Conservation (phyloP, 192 early-diverging fungal genomes). For the Helicostylum pulchrum region DNA sequence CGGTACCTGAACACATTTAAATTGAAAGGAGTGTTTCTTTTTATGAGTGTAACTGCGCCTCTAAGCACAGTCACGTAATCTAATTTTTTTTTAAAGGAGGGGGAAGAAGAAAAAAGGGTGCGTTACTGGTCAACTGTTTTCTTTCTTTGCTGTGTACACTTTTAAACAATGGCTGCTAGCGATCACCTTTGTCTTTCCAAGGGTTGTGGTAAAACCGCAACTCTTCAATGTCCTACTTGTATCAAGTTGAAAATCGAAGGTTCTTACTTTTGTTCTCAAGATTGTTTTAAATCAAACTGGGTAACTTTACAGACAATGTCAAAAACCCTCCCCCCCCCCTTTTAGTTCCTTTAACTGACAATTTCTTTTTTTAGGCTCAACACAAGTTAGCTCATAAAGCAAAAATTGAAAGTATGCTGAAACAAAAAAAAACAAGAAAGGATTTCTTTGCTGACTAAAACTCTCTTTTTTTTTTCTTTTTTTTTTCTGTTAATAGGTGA, state of each 20-base stretch:
- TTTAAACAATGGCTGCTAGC: neutral
- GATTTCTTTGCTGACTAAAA: neutral
- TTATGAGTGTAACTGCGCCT: no score
- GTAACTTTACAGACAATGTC: conserved; percentile 20
- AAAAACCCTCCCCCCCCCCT: no score
- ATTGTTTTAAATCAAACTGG: conserved; percentile 77
- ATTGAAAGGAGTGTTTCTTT: no score
- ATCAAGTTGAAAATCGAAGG: conserved; percentile 59
- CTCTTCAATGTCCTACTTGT: conserved; percentile 81
- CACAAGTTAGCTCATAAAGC: conserved; percentile 10
- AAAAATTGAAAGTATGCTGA: conserved; percentile 6
- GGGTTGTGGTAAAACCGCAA: conserved; percentile 64
- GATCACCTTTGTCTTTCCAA: conserved; percentile 39
- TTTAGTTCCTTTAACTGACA: neutral
- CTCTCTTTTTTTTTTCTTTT: neutral
- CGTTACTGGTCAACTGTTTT: no score
- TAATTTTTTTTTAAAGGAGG: no score
- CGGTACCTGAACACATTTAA: no score
- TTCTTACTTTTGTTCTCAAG: conserved; percentile 79
- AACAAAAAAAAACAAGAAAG: neutral
- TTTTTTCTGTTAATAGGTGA: conserved; percentile 1
- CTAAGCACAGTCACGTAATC: no score
- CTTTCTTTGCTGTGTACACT: neutral
- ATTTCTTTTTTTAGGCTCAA: neutral
- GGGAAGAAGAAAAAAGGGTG: no score